Percentiles rank a stretch among this genome's conserved stretches.
Conservation (phyloP, 129 eudicot genomes). For the Lactuca saligna region DNA sequence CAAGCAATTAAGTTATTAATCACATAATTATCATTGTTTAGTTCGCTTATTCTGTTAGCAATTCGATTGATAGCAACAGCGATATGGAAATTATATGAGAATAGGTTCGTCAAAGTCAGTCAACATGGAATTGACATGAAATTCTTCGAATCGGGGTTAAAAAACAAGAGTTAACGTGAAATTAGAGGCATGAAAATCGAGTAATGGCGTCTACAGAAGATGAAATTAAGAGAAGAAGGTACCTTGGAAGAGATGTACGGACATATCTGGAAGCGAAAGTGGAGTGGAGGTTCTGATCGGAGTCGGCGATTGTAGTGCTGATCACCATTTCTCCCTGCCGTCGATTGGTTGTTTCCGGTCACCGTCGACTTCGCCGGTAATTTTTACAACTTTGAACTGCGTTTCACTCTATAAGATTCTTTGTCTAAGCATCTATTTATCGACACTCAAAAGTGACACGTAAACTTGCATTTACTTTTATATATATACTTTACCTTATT, state of each 20-base stretch:
- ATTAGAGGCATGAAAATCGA: not conserved
- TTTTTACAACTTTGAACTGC: not conserved
- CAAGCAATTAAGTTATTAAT: not conserved
- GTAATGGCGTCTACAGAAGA: not conserved
- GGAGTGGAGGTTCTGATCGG: slow-evolving; percentile 38
- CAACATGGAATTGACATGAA: not conserved
- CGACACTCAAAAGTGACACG: not conserved
- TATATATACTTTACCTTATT: not conserved
- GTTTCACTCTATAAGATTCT: not conserved
- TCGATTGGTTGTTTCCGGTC: slow-evolving; percentile 15
- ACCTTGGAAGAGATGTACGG: slow-evolving; percentile 62
- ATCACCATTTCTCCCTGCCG: slow-evolving; percentile 44
- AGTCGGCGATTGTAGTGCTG: slow-evolving; percentile 33
- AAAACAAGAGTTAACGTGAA: not conserved
- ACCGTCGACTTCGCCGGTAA: slow-evolving; percentile 7
- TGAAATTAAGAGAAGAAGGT: not conserved
- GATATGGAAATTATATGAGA: not conserved
- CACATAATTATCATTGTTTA: not conserved
- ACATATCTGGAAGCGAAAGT: slow-evolving; percentile 82
- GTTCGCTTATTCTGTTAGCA: not conserved
- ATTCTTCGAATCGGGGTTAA: not conserved
- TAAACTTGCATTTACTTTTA: not conserved
- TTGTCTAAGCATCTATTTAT: not conserved
- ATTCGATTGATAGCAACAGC: too few species aligned
- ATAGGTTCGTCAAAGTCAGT: not conserved